Percentiles rank a stretch among this genome's conserved stretches.
phyloP scores from a whole-genome alignment of 1,139 yeast species.

The Meyerozyma smithsonii region DNA sequence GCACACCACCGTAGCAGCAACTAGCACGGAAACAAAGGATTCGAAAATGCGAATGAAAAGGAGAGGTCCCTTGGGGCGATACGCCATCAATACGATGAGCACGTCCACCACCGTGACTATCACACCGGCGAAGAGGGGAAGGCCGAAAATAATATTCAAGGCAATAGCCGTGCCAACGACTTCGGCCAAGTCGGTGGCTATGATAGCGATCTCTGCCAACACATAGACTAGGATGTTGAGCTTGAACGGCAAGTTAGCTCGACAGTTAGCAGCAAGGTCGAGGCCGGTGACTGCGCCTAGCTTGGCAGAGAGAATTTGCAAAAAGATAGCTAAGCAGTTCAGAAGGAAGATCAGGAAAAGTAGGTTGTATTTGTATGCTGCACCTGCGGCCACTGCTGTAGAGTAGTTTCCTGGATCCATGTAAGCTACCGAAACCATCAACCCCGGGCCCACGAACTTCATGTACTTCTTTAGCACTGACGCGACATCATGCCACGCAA shows the following conservation, averaged over 20 bases:
- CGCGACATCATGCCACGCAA: neutral
- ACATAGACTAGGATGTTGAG: constrained; percentile 60
- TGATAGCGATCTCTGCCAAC: constrained; percentile 82
- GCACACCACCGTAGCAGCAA: constrained; percentile 78
- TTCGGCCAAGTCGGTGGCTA: constrained; percentile 91
- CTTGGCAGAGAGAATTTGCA: constrained; percentile 80
- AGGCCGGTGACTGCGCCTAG: constrained; percentile 89
- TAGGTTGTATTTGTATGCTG: constrained; percentile 77
- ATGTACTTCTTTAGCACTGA: constrained; percentile 44
- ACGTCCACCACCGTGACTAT: constrained; percentile 81
- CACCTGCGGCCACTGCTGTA: constrained; percentile 92
- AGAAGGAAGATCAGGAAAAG: constrained; percentile 77
- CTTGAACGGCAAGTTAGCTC: constrained; percentile 62
- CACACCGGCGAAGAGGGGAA: constrained; percentile 80
- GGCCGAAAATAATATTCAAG: constrained; percentile 68
- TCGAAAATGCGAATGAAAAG: constrained; percentile 77
- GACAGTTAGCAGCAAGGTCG: constrained; percentile 83
- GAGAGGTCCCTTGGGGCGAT: constrained; percentile 83
- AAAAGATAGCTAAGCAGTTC: constrained; percentile 79
- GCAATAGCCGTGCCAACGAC: constrained; percentile 94
- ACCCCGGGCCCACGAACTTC: constrained; percentile 83
- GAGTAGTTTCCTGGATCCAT: constrained; percentile 98
- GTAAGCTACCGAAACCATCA: constrained; percentile 92
- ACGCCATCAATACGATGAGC: constrained; percentile 77
- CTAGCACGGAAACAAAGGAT: constrained; percentile 70